Base-by-base conservation (phyloP, 176 grass and related monocot genomes). In the Ananas comosus region DNA sequence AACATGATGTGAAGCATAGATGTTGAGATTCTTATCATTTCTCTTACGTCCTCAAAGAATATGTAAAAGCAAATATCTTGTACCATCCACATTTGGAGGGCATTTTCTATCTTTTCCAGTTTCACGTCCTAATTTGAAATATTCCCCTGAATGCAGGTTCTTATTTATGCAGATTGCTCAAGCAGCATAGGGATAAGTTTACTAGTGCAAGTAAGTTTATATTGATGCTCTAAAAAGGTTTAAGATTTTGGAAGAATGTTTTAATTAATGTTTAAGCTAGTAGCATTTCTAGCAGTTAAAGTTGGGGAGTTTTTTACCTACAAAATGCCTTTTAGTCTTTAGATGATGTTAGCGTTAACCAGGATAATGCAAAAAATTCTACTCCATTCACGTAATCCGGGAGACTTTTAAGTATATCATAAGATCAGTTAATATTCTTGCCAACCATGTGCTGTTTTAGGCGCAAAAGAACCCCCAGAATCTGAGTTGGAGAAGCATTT, bases 161-260 rank as follows among this genome's bases (percentile, higher is more conserved):
- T 96, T 83, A 68, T 80, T 56, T 85, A 79, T 85, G 76, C 80
- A 76, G 86, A 89, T 79, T 84, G 75, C 49, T 87, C 86, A 49
- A 82, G 70, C 77, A 68, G 69, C 71, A 79, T 74, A 82, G 64
- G 87, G 50, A 28, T 83, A 76, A 70, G 19, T 78, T 74, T 96
- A 22, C 81, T 96, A 51, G 81, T 75, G 47, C 81, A 92, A 88
- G 92, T 96, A 91, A 76, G n/a, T 8, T 70, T 18, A 47, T 65
- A 54, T 67, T 74, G 18, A 50, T 80, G 51, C 57, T 65, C 57
- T 8, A 70, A 64, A 28, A 73, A 56, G 23, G 9, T 49, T 73
- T 49, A 42, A 42, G 33, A 6, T 42, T 42, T 42, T 42, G 33
- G 33, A 42, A 42, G 33, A 42, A 42, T 42, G 33, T 42, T 42